Conservation (phyloP, 2,329 filamentous ascomycete species). For the Diaporthe batatas region DNA sequence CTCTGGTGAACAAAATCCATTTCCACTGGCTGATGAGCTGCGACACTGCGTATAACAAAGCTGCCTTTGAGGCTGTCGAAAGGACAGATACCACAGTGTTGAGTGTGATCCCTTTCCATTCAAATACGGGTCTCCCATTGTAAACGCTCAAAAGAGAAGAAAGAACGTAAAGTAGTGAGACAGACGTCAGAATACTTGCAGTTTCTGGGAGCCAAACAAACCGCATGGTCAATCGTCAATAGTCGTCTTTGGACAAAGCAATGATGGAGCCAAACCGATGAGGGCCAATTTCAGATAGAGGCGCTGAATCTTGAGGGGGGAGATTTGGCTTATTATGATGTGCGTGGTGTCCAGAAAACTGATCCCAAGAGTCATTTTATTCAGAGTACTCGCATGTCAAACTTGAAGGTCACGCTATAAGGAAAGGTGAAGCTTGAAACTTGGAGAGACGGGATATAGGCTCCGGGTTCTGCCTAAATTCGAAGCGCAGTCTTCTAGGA, state of each 20-base stretch:
- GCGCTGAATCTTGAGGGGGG: background rate
- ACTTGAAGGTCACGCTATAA: no score
- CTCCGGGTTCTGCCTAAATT: background rate
- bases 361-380: no score
- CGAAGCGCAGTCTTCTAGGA: background rate
- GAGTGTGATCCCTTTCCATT: slow-evolving; percentile 29
- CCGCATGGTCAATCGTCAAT: background rate
- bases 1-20: slow-evolving; percentile 21
- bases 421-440: no score
- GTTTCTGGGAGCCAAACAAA: slow-evolving; percentile 2
- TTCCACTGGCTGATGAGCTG: slow-evolving; percentile 36
- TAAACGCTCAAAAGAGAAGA: background rate
- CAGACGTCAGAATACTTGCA: background rate
- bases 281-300: background rate
- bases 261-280: background rate
- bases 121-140: background rate
- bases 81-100: slow-evolving; percentile 32
- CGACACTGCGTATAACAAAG: slow-evolving; percentile 16
- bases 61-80: slow-evolving; percentile 20
- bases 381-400: no score
- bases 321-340: background rate
- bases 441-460: no score
- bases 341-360: no score
- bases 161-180: background rate
- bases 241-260: no score